phyloP scores from a whole-genome alignment of 768 basidiomycete genomes.

The Tremella fuciformis region DNA sequence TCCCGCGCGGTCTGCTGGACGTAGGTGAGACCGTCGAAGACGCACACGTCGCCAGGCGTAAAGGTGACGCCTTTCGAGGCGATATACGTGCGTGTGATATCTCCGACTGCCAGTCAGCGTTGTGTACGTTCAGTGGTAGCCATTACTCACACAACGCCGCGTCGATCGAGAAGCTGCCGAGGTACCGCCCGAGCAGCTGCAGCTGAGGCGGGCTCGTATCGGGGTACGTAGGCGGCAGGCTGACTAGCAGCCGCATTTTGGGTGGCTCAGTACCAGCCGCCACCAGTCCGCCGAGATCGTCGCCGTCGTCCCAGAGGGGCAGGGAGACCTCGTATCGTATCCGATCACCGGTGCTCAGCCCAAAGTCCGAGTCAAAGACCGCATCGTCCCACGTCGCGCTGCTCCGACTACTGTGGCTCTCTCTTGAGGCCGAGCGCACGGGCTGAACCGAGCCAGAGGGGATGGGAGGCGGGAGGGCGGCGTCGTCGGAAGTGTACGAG shows the following conservation, averaged over 20 bases:
- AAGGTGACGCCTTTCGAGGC: conserved; percentile 47
- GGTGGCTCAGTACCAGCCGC: conserved; percentile 14
- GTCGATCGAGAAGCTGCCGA: conserved; percentile 51
- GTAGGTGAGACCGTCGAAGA: conserved; percentile 51
- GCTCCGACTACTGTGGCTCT: conserved; percentile 4
- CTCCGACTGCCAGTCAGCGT: conserved; percentile 45
- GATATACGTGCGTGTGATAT: conserved; percentile 51
- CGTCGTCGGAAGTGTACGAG: conserved; percentile 1
- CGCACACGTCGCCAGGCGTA: conserved; percentile 49
- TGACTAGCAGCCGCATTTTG: conserved; percentile 40
- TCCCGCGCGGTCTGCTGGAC: conserved; percentile 29
- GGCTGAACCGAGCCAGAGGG: background rate
- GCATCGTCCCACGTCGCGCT: conserved; percentile 27
- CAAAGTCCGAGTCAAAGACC: conserved; percentile 21
- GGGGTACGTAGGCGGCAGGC: conserved; percentile 52
- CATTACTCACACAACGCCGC: conserved; percentile 49
- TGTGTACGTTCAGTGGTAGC: no score
- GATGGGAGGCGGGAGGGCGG: background rate
- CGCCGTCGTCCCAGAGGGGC: conserved; percentile 44
- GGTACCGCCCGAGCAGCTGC: conserved; percentile 50
- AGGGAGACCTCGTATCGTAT: conserved; percentile 47
- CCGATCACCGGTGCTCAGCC: conserved; percentile 31
- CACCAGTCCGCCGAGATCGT: conserved; percentile 6
- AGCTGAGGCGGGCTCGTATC: conserved; percentile 48
- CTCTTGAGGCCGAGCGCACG: background rate